Conservation (phyloP, 1,139 yeast species). For the Geotrichum bryndzae region DNA sequence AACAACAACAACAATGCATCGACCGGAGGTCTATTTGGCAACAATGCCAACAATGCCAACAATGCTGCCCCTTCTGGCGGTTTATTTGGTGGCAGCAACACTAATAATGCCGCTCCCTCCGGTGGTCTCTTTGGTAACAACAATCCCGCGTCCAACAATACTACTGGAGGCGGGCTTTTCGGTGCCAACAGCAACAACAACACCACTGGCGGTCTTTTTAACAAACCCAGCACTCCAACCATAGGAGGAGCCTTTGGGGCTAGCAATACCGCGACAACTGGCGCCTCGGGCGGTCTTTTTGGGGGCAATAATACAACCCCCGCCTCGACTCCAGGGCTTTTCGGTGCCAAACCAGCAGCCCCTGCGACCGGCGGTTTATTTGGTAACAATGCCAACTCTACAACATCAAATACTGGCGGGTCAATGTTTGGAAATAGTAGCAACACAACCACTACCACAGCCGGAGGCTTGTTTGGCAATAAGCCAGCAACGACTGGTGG, state of each 20-base stretch:
- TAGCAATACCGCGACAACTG: slow-evolving; percentile 13
- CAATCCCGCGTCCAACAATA: neutral
- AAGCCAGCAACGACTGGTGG: slow-evolving; percentile 17
- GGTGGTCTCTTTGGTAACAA: slow-evolving; percentile 2
- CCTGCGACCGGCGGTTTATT: slow-evolving; percentile 24
- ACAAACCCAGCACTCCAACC: neutral
- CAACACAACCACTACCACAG: slow-evolving; percentile 8
- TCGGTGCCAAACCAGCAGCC: slow-evolving; percentile 8
- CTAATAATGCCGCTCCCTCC: neutral
- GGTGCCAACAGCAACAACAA: neutral
- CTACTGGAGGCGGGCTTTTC: neutral
- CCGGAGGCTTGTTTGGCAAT: slow-evolving; percentile 16
- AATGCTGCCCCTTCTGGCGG: neutral
- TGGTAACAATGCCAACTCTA: slow-evolving; percentile 18
- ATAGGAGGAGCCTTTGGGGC: neutral
- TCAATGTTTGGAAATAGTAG: slow-evolving; percentile 21
- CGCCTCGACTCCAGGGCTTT: slow-evolving; percentile 13
- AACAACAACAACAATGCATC: neutral
- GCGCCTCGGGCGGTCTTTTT: slow-evolving; percentile 28
- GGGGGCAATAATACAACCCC: slow-evolving; percentile 16
- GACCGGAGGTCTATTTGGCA: neutral
- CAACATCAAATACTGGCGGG: slow-evolving; percentile 25
- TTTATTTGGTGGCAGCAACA: neutral
- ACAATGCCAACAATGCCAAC: neutral
- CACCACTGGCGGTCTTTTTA: neutral